These are phyloP conservation scores for Amyloporia xantha DNA, from an alignment of 768 basidiomycete species.

Conservation along the genomic window DNA sequence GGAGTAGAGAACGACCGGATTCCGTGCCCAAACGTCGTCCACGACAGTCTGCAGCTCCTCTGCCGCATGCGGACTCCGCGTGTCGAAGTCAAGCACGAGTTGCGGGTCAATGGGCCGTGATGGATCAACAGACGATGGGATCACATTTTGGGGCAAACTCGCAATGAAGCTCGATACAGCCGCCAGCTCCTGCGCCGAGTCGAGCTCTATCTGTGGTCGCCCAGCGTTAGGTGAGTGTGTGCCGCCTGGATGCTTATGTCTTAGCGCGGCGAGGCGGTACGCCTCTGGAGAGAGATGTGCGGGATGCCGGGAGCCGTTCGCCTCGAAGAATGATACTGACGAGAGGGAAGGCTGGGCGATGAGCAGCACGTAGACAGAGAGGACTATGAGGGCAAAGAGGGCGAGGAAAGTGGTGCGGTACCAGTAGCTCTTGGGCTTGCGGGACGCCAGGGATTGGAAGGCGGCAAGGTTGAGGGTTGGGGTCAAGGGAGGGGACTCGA, in stretches of 20 bases:
- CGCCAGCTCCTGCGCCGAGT: slow-evolving; percentile 58
- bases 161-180: slow-evolving; percentile 70
- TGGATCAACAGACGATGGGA: slow-evolving; percentile 63
- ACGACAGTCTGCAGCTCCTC: slow-evolving; percentile 57
- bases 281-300: slow-evolving; percentile 25
- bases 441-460: slow-evolving; percentile 18
- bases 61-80: slow-evolving; percentile 50
- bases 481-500: slow-evolving; percentile 23
- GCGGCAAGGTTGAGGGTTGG: slow-evolving; percentile 21
- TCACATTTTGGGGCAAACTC: slow-evolving; percentile 67
- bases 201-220: slow-evolving; percentile 40
- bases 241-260: slow-evolving; percentile 10
- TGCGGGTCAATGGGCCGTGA: slow-evolving; percentile 65
- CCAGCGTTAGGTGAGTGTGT: slow-evolving; percentile 3
- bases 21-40: slow-evolving; percentile 60
- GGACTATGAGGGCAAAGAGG: slow-evolving; percentile 41
- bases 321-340: slow-evolving; percentile 26
- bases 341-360: slow-evolving; percentile 37
- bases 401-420: slow-evolving; percentile 50
- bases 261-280: slow-evolving; percentile 24
- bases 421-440: slow-evolving; percentile 35
- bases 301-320: slow-evolving; percentile 26
- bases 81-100: slow-evolving; percentile 79
- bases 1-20: slow-evolving; percentile 71
- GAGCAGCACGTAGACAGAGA: slow-evolving; percentile 53